Evolutionary conservation across 306 rosid genomes (phyloP).

Genomic region (Prinsepia uniflora): DNA sequence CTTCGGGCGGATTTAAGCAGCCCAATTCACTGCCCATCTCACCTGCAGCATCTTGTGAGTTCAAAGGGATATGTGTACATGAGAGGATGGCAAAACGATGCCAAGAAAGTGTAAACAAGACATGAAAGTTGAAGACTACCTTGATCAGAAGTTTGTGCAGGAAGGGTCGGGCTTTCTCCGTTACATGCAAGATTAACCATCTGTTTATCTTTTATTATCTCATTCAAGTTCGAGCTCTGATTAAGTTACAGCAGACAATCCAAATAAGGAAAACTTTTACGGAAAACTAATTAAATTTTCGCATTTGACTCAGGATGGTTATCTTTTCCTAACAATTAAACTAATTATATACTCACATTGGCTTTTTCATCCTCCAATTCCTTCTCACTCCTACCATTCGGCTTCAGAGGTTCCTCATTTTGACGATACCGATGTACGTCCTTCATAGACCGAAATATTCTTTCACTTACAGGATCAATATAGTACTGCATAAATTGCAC

Average conservation of each 20-base stretch:
- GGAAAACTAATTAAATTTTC: neutral
- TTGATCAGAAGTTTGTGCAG: constrained; percentile 21
- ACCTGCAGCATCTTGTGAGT: constrained; percentile 28
- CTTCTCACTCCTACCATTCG: constrained; percentile 20
- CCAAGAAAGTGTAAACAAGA: neutral
- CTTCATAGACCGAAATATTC: constrained; percentile 48
- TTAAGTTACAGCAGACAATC: constrained; percentile 39
- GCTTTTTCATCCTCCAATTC: constrained; percentile 29
- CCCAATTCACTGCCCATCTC: constrained; percentile 18
- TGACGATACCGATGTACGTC: constrained; percentile 48
- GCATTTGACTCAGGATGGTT: too few relatives aligned
- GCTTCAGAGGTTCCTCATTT: constrained; percentile 40
- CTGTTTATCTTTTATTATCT: constrained; percentile 34
- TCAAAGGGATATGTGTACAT: neutral
- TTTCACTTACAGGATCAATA: constrained; percentile 61
- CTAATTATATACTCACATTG: constrained; percentile 32
- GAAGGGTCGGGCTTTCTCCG: constrained; percentile 21
- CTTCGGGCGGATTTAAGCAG: constrained; percentile 24
- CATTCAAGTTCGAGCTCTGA: constrained; percentile 25
- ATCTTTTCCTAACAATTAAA: neutral
- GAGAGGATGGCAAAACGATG: neutral
- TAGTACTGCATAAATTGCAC: constrained; percentile 42
- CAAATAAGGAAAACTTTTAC: constrained; percentile 17
- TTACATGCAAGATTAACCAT: constrained; percentile 24
- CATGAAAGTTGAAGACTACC: constrained; percentile 33